These are phyloP conservation scores for Fomitopsis palustris DNA, from an alignment of 1,284 basidiomycete species.

Conservation along the genomic window DNA sequence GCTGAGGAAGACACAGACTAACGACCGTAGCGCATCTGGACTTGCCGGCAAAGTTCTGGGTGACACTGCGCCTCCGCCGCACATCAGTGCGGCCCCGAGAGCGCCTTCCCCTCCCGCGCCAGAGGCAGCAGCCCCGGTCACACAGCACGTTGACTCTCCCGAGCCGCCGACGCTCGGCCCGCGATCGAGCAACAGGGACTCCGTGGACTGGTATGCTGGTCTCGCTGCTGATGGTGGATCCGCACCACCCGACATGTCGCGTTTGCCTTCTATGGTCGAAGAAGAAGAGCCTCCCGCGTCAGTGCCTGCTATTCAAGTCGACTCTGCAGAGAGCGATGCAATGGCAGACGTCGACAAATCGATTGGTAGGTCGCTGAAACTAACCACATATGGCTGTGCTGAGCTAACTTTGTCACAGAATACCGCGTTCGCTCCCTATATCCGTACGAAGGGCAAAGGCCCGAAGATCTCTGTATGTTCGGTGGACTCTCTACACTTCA, in stretches of 20 bases:
- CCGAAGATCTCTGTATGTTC: constrained; percentile 80
- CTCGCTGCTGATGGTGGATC: constrained; percentile 72
- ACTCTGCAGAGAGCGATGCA: constrained; percentile 51
- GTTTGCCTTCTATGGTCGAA: constrained; percentile 59
- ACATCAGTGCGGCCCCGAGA: constrained; percentile 54
- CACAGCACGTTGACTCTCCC: constrained; percentile 12
- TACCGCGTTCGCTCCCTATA: constrained; percentile 79
- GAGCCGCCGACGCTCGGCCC: constrained; percentile 26
- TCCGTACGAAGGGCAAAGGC: constrained; percentile 79
- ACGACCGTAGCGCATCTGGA: constrained; percentile 75
- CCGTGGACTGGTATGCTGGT: constrained; percentile 89
- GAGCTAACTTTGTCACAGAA: constrained; percentile 34
- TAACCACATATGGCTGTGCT: constrained; percentile 3
- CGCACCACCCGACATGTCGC: constrained; percentile 28
- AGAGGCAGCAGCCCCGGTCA: background rate
- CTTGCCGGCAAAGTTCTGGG: constrained; percentile 79
- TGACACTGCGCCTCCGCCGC: constrained; percentile 68
- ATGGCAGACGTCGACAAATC: constrained; percentile 80
- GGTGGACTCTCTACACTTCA: background rate
- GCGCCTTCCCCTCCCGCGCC: constrained; percentile 36
- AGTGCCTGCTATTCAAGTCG: constrained; percentile 55
- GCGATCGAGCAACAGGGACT: constrained; percentile 62
- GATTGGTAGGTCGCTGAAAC: constrained; percentile 40
- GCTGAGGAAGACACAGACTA: constrained; percentile 78
- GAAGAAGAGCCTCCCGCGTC: constrained; percentile 36